Conservation (phyloP, 176 grass and related monocot species). For the Bolboschoenus planiculmis region DNA sequence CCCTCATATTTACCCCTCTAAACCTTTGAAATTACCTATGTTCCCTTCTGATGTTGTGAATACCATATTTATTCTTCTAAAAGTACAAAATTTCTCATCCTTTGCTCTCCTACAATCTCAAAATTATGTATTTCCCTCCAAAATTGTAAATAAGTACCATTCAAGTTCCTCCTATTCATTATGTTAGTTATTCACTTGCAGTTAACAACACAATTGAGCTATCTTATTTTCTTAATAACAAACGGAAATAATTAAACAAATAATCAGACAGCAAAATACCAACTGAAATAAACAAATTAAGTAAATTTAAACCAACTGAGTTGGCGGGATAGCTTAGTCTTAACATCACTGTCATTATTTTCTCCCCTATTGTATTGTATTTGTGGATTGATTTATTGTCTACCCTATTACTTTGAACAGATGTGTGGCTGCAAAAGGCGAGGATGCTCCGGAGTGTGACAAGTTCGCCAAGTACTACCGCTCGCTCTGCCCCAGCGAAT, state of each 20-base stretch:
- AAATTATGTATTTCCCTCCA: neutral
- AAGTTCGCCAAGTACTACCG: slow-evolving; percentile 81
- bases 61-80: neutral
- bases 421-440: slow-evolving; percentile 70
- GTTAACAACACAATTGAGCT: neutral
- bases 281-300: neutral
- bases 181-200: neutral
- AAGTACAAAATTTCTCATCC: neutral
- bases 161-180: neutral
- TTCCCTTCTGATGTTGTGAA: neutral
- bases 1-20: neutral
- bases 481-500: slow-evolving; percentile 79
- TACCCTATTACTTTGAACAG: slow-evolving; percentile 26
- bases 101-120: neutral
- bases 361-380: too few species aligned
- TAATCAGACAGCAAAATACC: neutral
- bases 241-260: neutral
- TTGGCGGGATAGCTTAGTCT: neutral
- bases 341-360: neutral
- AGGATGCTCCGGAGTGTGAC: slow-evolving; percentile 64
- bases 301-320: neutral
- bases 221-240: neutral
- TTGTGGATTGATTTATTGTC: neutral
- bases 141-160: neutral
- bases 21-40: neutral